Evolutionary conservation across 345 rosid species (phyloP).

Genomic region (Lepidium aucheri): DNA sequence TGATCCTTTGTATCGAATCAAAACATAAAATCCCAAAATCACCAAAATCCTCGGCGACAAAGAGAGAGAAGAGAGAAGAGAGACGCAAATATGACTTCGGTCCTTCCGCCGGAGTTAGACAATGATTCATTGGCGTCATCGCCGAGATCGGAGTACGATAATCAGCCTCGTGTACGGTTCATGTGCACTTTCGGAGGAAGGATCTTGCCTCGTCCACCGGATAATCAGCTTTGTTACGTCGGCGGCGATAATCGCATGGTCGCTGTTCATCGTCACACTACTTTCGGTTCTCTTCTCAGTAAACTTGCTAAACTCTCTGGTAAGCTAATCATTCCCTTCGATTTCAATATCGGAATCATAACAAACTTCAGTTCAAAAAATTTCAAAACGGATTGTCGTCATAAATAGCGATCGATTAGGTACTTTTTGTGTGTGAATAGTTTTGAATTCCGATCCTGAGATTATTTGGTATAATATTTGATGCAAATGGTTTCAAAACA

Average conservation of each 20-base stretch:
- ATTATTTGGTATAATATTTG: neutral
- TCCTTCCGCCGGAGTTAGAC: conserved; percentile 58
- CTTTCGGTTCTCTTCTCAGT: conserved; percentile 48
- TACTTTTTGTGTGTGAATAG: neutral
- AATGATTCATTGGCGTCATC: conserved; percentile 68
- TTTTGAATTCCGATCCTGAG: neutral
- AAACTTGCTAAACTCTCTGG: conserved; percentile 86
- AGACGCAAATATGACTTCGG: conserved; percentile 38
- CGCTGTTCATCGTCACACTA: conserved; percentile 58
- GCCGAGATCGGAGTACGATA: conserved; percentile 55
- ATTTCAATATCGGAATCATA: neutral
- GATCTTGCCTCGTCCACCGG: conserved; percentile 94
- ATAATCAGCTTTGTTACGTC: conserved; percentile 83
- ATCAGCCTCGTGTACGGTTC: conserved; percentile 58
- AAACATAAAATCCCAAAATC: neutral
- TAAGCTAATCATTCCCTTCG: neutral
- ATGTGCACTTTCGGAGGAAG: conserved; percentile 98
- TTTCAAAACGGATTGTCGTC: neutral
- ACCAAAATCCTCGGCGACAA: conserved; percentile 20
- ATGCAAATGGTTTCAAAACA: too few species aligned
- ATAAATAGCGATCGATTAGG: neutral
- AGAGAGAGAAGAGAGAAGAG: neutral
- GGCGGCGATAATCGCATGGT: conserved; percentile 97
- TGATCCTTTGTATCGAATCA: conserved; percentile 10
- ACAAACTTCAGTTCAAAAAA: neutral